Evolutionary conservation across 768 basidiomycete genomes (phyloP).

Genomic region (Rossbeevera mucosa): DNA sequence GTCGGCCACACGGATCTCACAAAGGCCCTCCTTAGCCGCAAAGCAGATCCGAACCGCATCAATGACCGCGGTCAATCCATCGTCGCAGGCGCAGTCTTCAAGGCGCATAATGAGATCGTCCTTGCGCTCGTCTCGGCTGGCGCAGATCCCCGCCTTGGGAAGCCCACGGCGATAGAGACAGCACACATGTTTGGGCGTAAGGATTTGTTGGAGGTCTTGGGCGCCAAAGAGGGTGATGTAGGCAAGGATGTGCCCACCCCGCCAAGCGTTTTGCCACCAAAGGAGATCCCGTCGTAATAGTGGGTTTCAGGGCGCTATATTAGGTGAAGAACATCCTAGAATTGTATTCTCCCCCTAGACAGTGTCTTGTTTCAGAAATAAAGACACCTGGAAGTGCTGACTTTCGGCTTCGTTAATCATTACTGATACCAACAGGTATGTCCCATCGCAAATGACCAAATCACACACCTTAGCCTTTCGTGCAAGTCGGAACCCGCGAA

Average conservation of each 20-base stretch:
- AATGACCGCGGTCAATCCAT: constrained; percentile 74
- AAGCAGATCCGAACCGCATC: constrained; percentile 61
- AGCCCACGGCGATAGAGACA: constrained; percentile 63
- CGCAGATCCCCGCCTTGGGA: constrained; percentile 63
- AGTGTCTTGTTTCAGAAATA: not conserved
- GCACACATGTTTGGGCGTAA: constrained; percentile 64
- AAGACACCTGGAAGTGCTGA: not conserved
- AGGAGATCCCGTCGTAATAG: not conserved
- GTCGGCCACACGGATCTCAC: constrained; percentile 56
- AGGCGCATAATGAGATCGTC: constrained; percentile 61
- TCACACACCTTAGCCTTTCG: not conserved
- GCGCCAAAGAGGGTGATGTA: constrained; percentile 53
- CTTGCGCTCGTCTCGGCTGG: constrained; percentile 44
- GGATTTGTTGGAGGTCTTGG: constrained; percentile 52
- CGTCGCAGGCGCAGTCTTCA: constrained; percentile 76
- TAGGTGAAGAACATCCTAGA: not conserved
- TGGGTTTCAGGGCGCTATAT: no score
- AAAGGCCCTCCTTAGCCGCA: constrained; percentile 47
- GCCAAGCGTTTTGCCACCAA: constrained; percentile 9
- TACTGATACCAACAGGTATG: not conserved
- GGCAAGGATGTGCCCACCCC: constrained; percentile 30
- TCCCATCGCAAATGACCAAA: not conserved
- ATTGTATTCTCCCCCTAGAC: not conserved
- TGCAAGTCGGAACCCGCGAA: no score
- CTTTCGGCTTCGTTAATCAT: not conserved